Evolutionary conservation across 805 yeast genomes (phyloP).

Genomic region (Danielozyma ontarioensis): DNA sequence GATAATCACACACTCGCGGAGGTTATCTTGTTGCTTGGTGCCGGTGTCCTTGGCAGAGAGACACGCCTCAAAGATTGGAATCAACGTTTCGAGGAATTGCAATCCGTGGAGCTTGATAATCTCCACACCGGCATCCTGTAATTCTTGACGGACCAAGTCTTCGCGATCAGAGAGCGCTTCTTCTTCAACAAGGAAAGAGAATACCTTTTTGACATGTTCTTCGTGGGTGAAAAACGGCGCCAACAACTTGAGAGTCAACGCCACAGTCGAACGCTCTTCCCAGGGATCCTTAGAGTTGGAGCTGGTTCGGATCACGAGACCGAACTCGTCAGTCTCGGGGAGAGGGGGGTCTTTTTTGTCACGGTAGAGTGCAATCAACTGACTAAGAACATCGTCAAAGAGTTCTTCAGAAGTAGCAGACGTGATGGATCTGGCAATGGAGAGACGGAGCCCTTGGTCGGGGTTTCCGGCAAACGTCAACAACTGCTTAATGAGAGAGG

Average conservation of each 20-base stretch:
- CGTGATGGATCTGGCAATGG: slow-evolving; percentile 67
- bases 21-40: slow-evolving; percentile 48
- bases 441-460: slow-evolving; percentile 65
- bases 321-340: slow-evolving; percentile 74
- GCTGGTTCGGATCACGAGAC: slow-evolving; percentile 62
- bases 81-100: slow-evolving; percentile 60
- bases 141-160: slow-evolving; percentile 66
- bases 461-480: slow-evolving; percentile 45
- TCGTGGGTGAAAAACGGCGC: slow-evolving; percentile 42
- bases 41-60: slow-evolving; percentile 47
- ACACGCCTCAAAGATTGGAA: slow-evolving; percentile 75
- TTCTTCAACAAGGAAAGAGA: slow-evolving; percentile 56
- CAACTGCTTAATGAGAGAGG: slow-evolving; percentile 42
- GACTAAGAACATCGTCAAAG: slow-evolving; percentile 31
- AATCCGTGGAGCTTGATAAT: slow-evolving; percentile 66
- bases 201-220: slow-evolving; percentile 44
- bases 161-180: slow-evolving; percentile 74
- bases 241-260: slow-evolving; percentile 56
- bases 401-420: slow-evolving; percentile 40
- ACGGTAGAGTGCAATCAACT: slow-evolving; percentile 51
- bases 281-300: slow-evolving; percentile 67
- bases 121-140: slow-evolving; percentile 84
- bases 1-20: slow-evolving; percentile 77
- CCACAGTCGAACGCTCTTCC: slow-evolving; percentile 82
- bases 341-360: slow-evolving; percentile 66